Percentiles rank a stretch among this genome's conserved stretches.
Conservation (phyloP, 176 grass and related monocot genomes). For the Puya raimondii region DNA sequence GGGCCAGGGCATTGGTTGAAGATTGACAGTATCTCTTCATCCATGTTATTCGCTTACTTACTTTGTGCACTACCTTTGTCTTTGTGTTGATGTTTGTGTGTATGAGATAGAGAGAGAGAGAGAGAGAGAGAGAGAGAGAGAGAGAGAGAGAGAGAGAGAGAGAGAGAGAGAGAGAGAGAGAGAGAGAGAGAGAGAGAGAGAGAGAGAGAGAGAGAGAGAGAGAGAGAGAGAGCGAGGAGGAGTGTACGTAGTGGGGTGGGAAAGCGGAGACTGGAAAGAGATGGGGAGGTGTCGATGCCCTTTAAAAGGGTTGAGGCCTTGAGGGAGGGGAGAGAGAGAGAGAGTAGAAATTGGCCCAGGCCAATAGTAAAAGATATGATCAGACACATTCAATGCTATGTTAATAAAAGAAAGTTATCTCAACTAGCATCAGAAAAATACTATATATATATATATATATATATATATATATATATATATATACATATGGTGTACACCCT, state of each 20-base stretch:
- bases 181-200: background rate
- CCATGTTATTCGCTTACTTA: background rate
- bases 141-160: conserved; percentile 3
- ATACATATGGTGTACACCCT: no score
- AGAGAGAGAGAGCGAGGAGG: background rate
- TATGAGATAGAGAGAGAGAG: background rate
- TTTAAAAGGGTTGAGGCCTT: background rate
- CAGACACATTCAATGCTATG: no score
- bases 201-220: background rate
- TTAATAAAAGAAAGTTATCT: no score
- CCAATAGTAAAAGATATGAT: no score
- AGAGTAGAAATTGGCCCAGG: no score
- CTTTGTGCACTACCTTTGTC: background rate
- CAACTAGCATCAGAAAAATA: no score
- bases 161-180: background rate
- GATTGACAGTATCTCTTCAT: conserved; percentile 14
- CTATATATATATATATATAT: no score
- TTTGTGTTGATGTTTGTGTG: background rate
- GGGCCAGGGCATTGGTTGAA: conserved; percentile 22
- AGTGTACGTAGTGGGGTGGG: background rate
- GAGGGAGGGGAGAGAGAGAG: no score
- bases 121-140: background rate
- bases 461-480: no score
- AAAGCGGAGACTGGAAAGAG: background rate
- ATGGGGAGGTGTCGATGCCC: background rate